A percentile compares a stretch with the other conserved stretches of the same genome.
phyloP scores from a whole-genome alignment of 2,329 filamentous ascomycete genomes.

The Leptographium flavum region DNA sequence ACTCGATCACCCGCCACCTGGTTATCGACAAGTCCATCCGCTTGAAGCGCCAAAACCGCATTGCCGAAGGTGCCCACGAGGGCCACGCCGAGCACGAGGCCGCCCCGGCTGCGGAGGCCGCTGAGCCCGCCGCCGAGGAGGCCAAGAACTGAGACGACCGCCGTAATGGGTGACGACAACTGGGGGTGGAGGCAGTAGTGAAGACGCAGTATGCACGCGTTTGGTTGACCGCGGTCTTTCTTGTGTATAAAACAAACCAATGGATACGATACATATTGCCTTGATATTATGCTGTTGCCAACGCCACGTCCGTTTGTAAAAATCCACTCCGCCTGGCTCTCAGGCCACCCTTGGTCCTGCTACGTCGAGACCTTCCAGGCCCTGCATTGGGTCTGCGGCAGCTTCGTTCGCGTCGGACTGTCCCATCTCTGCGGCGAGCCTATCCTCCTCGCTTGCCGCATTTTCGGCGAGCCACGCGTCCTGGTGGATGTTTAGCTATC shows the following conservation, averaged over 20 bases:
- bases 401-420: constrained; percentile 32
- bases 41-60: constrained; percentile 56
- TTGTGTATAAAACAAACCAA: constrained; percentile 1
- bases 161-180: background rate
- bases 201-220: background rate
- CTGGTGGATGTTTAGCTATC: constrained; percentile 30
- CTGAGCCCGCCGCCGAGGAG: constrained; percentile 5
- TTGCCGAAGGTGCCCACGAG: constrained; percentile 24
- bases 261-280: background rate
- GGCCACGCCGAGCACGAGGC: constrained; percentile 14
- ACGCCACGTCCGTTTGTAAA: background rate
- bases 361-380: constrained; percentile 81
- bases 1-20: constrained; percentile 74
- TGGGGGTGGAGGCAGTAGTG: background rate
- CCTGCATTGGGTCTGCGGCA: constrained; percentile 84
- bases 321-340: constrained; percentile 13
- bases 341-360: constrained; percentile 75
- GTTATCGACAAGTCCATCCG: constrained; percentile 83
- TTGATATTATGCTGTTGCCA: too few species aligned
- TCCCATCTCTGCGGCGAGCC: constrained; percentile 40
- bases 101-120: background rate
- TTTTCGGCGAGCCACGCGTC: constrained; percentile 88
- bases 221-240: background rate
- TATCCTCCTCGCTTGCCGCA: constrained; percentile 71
- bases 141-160: constrained; percentile 1